A percentile compares a stretch with the other conserved stretches of the same genome.
phyloP scores from a whole-genome alignment of 257 asterid species.

The Mitragyna speciosa region DNA sequence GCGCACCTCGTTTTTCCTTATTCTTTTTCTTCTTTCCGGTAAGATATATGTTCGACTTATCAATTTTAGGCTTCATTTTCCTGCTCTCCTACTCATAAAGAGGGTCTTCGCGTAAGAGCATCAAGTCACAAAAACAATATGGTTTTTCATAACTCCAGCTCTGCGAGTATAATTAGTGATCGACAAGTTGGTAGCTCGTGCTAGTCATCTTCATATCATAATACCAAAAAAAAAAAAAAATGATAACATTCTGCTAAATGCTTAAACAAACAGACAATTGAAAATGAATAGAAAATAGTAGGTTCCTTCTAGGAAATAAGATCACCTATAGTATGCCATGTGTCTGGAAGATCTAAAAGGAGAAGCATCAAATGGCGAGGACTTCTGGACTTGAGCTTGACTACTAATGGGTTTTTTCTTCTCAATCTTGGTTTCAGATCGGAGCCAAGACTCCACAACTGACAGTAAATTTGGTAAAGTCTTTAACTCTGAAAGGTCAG shows the following conservation, averaged over 20 bases:
- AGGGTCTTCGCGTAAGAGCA: too few relatives aligned
- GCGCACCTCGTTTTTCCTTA: not conserved
- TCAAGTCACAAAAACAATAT: too few relatives aligned
- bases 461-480: constrained; percentile 63
- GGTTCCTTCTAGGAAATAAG: not conserved
- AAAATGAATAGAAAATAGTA: not conserved
- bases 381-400: constrained; percentile 37
- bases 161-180: too few relatives aligned
- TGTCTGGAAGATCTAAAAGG: constrained; percentile 86
- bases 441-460: constrained; percentile 85
- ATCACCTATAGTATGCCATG: constrained; percentile 84
- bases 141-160: too few relatives aligned
- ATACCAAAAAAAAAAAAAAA: too few relatives aligned
- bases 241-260: too few relatives aligned
- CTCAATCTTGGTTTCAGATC: constrained; percentile 73
- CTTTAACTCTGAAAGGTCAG: constrained; percentile 67
- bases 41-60: too few relatives aligned
- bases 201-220: not conserved
- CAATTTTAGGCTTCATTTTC: too few relatives aligned
- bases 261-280: not conserved
- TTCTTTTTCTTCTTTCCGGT: too few relatives aligned
- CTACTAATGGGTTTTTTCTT: constrained; percentile 50
- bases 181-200: not conserved
- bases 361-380: constrained; percentile 68
- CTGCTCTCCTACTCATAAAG: too few relatives aligned